Base-by-base conservation (phyloP, 306 rosid genomes). In the Oxytropis ochrocephala region DNA sequence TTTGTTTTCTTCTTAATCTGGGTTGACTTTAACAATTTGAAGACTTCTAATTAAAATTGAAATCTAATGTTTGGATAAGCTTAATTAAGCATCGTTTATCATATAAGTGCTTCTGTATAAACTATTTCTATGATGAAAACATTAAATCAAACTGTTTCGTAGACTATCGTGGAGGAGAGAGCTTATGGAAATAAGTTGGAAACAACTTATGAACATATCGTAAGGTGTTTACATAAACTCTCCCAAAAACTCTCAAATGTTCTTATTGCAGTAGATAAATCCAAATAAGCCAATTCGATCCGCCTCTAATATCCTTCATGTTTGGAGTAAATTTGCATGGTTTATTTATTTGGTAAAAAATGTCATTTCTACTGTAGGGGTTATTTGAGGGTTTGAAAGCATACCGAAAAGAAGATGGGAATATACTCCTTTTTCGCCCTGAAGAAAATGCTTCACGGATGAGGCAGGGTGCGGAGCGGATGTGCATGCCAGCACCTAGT, bases 351-450 rank as follows among this genome's bases (percentile, higher is more conserved):
- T 60, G 17, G 2, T 50, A 43, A 71, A 46, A 35, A 62, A 47
- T 69, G 36, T 33, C 24, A 17, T 63, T 35, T 68, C 38, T 60
- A 66, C 27, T 75, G 50, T 78, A 94, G 99, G 99, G 99, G 21
- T 69, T 94, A 72, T 94, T 94, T 78, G 99, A 94, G 82, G 99
- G 99, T 78, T 66, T 94, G 83, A 94, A 94, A 70, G 99, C 99
- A 13, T 91, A 91, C 78, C 87, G 91, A 24, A 94, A 81, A 62
- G 33, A 82, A 72, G 92, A 91, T 76, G 95, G 89, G 55, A 84
- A 56, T 49, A 84, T 94, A 55, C 92, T 91, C 35, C 85, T 94
- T 79, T 94, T 94, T 72, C 95, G 99, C 56, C 97, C 99, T 0
- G 91, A 91, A 82, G 99, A 94, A 79, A 94, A 94, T 85, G 98